phyloP scores from a whole-genome alignment of 129 eudicot genomes.

The Artemisia argyi region DNA sequence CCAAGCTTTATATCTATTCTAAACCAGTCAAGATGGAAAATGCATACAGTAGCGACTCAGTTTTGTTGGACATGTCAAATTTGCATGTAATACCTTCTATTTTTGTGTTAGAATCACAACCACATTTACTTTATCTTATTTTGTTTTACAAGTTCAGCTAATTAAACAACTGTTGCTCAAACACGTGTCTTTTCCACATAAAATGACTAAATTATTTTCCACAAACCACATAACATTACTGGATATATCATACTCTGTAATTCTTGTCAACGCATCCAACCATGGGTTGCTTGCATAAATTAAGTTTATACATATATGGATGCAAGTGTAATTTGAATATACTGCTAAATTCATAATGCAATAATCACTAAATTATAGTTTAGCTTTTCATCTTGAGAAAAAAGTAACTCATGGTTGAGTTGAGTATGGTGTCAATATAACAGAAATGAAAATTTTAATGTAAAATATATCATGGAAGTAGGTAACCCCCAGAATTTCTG shows the following conservation, averaged over 20 bases:
- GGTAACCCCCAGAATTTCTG: background rate
- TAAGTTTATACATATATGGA: background rate
- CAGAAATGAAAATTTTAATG: background rate
- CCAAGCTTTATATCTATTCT: background rate
- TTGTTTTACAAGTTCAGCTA: background rate
- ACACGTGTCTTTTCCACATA: background rate
- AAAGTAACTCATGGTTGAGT: background rate
- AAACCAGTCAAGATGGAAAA: background rate
- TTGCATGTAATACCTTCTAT: background rate
- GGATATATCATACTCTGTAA: background rate
- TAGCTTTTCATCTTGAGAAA: background rate
- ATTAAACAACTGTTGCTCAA: background rate
- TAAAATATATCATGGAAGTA: background rate
- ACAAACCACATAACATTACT: background rate
- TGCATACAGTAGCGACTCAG: background rate
- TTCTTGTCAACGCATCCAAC: background rate
- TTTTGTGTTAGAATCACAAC: slow-evolving; percentile 1
- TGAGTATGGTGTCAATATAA: background rate
- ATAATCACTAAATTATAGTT: background rate
- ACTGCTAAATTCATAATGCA: background rate
- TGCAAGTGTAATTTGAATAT: background rate
- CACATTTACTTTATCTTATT: background rate
- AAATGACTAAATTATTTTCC: background rate
- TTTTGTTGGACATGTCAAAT: background rate
- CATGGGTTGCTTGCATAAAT: background rate